phyloP scores from a whole-genome alignment of 2,329 filamentous ascomycete species.

The Colletotrichum viniferum region DNA sequence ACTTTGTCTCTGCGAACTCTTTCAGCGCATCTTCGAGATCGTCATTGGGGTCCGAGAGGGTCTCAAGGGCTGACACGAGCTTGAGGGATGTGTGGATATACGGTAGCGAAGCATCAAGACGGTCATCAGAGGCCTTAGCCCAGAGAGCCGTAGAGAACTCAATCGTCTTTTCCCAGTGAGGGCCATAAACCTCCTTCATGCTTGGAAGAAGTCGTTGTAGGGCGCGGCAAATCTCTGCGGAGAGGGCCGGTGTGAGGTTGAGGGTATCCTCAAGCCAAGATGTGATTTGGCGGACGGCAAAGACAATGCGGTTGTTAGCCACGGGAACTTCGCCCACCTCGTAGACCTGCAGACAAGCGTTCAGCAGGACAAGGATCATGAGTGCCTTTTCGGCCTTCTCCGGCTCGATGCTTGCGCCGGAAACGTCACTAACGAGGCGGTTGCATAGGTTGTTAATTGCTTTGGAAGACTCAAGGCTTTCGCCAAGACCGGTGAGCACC shows the following conservation, averaged over 20 bases:
- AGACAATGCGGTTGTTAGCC: conserved; percentile 74
- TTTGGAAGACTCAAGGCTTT: conserved; percentile 53
- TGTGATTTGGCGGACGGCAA: conserved; percentile 80
- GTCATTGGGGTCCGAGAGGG: conserved; percentile 78
- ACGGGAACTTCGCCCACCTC: conserved; percentile 58
- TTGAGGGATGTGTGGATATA: conserved; percentile 75
- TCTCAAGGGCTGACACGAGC: conserved; percentile 67
- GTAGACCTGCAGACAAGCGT: conserved; percentile 57
- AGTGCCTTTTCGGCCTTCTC: conserved; percentile 53
- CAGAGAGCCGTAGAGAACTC: conserved; percentile 64
- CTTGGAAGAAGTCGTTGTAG: conserved; percentile 70
- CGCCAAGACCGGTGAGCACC: conserved; percentile 56
- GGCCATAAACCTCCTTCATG: conserved; percentile 83
- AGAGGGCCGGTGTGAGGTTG: conserved; percentile 46
- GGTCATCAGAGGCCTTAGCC: conserved; percentile 48
- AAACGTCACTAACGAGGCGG: conserved; percentile 64
- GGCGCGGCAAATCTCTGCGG: conserved; percentile 58
- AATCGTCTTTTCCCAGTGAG: conserved; percentile 78
- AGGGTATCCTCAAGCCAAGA: conserved; percentile 67
- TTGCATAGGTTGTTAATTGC: conserved; percentile 60
- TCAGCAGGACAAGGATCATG: conserved; percentile 56
- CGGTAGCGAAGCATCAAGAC: conserved; percentile 57
- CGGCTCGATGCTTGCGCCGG: conserved; percentile 47
- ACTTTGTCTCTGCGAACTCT: conserved; percentile 60
- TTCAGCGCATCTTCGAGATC: conserved; percentile 79